Evolutionary conservation across 163 green algal species (phyloP).

Genomic region (Coccomyxa subellipsoidea): DNA sequence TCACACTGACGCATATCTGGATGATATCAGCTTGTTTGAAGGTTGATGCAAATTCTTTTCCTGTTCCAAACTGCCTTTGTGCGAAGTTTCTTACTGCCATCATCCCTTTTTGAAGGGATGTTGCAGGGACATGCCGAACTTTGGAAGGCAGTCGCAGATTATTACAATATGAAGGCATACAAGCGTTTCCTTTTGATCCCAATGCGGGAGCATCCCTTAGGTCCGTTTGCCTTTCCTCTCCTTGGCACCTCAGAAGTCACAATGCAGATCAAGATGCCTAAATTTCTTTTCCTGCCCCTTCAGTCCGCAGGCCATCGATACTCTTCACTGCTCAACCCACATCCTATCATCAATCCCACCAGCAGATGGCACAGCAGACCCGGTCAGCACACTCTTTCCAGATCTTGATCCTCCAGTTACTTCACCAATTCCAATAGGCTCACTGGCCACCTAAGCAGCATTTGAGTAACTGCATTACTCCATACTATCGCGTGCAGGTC

Average conservation of each 20-base stretch:
- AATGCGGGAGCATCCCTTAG: not conserved
- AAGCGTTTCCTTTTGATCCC: not conserved
- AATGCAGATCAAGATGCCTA: too few species aligned
- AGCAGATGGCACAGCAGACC: not conserved
- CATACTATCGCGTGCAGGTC: too few species aligned
- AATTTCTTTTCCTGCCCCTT: not conserved
- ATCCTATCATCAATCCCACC: constrained; percentile 6
- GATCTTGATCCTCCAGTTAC: too few species aligned
- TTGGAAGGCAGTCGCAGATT: not conserved
- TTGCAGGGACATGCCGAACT: not conserved
- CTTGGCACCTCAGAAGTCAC: too few species aligned
- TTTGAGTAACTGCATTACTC: not conserved
- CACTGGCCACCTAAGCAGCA: not conserved
- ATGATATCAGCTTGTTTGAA: too few species aligned
- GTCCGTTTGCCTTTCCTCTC: not conserved
- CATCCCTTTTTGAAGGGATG: not conserved
- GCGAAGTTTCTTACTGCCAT: too few species aligned
- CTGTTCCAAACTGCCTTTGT: too few species aligned
- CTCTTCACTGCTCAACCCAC: not conserved
- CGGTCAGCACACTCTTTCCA: not conserved
- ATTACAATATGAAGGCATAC: not conserved
- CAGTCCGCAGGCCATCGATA: not conserved
- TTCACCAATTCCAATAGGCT: too few species aligned
- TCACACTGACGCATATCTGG: too few species aligned
- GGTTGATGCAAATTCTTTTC: too few species aligned